Percentiles rank a stretch among this genome's conserved stretches.
phyloP scores from a whole-genome alignment of 352 stramenopile species.

The Plasmopara muralis region DNA sequence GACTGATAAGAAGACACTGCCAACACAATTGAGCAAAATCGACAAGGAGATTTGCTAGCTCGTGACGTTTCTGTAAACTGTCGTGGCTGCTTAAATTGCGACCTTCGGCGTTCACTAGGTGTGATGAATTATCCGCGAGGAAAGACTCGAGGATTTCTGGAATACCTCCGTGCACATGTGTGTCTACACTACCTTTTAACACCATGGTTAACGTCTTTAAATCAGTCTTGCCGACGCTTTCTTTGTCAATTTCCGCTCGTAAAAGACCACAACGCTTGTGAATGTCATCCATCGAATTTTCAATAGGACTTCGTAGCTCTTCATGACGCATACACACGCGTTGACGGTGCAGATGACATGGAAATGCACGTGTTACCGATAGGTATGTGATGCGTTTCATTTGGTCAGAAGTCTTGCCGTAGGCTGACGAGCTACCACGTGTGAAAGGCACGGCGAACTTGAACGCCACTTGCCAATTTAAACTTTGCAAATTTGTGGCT shows the following conservation, averaged over 20 bases:
- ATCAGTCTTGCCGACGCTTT: conserved; percentile 36
- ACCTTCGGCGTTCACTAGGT: conserved; percentile 32
- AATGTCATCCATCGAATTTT: conserved; percentile 76
- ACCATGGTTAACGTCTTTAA: conserved; percentile 72
- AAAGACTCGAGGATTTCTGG: conserved; percentile 72
- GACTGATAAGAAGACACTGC: conserved; percentile 51
- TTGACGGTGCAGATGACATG: conserved; percentile 44
- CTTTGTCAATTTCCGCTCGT: conserved; percentile 49
- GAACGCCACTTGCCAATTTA: conserved; percentile 24
- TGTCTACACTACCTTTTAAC: conserved; percentile 77
- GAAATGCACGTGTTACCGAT: conserved; percentile 36
- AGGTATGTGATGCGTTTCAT: conserved; percentile 64
- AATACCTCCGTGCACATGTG: conserved; percentile 66
- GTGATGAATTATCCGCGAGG: conserved; percentile 16
- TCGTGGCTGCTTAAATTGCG: conserved; percentile 25
- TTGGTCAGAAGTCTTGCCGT: conserved; percentile 60
- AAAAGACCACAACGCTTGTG: conserved; percentile 51
- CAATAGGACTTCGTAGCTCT: conserved; percentile 52
- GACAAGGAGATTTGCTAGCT: conserved; percentile 50
- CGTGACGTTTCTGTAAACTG: conserved; percentile 30
- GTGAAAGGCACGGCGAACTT: conserved; percentile 56
- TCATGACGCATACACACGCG: conserved; percentile 33
- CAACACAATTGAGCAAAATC: conserved; percentile 54
- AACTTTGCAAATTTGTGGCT: conserved; percentile 7
- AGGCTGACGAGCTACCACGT: conserved; percentile 24